Base-by-base conservation (phyloP, 768 basidiomycete species). In the Hericium coralloides region DNA sequence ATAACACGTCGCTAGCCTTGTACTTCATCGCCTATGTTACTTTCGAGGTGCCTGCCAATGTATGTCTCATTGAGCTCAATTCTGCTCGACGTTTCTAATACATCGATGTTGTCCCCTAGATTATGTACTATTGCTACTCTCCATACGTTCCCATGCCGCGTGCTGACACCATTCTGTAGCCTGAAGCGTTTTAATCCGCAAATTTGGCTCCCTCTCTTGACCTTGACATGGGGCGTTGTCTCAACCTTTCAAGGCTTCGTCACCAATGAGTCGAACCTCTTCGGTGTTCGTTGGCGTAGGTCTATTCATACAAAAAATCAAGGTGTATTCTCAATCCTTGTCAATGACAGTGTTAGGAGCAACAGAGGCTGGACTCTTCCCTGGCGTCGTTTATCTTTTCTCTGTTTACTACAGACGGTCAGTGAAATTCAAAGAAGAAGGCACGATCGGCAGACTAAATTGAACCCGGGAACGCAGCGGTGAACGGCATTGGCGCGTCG, bases 31-130 rank as follows among this genome's bases (percentile, higher is more conserved):
- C 80, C 51, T 85, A 84, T 61, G 73, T 82, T 15, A 58, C 76
- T n/a, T 84, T 83, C 51, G 82, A 83, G 64, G 72, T 84, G 48
- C 83, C 82, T 14, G 71, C 80, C 18, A 83, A 82, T 64, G 80
- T 38, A 48, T 52, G 8, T 51, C 49, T 23, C 23, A 12, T 8
- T 31, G 8, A 31, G 31, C 31, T 8, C 31, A 31, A 9, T 31
- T 8, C 31, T 31, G 31, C 31, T 31, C 0, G 4, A 31, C 8
- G 31, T 31, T 31, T 8, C 31, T 31, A 31, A 31, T 31, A 31
- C 31, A 1, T 31, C 10, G 4, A 31, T 31, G 31, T 31, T 9
- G 31, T 31, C 5, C 10, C n/a, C 38, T 43, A 79, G 78, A 79
- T 78, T 43, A 64, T 77, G 77, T 77, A 68, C 26, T 4, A 1